Evolutionary conservation across 2,329 filamentous ascomycete genomes (phyloP), one percentile per base, ranked within the genome.

Genomic region (Neofusicoccum sp.): DNA sequence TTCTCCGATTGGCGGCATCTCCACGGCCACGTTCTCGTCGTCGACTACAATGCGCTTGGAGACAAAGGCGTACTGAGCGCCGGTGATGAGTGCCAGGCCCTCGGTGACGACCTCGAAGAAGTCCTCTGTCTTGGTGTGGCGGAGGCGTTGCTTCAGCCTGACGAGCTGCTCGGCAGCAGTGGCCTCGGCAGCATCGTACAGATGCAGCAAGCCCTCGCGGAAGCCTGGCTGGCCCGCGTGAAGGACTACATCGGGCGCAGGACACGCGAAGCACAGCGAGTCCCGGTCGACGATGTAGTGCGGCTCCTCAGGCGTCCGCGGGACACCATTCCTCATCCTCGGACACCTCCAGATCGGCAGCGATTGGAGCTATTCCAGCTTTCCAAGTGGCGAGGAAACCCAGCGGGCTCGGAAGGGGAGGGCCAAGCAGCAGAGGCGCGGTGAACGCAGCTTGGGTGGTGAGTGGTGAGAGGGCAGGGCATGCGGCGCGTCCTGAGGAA

Each of bases 41-140:
- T 87, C 83, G 31, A 83, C 81, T 61, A 87, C 75, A 47, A 88
- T 85, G 48, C 86, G 77, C 71, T 89, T 89, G 49, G 87, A 85
- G 44, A 90, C 85, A 69, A 91, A 91, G 29, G 83, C 84, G 76
- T 87, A 89, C 71, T 91, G 88, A 7, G 88, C 83, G 64, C 85
- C 84, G 64, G 84, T 80, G 39, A 91, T 84, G 50, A 80, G 79
- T 49, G 88, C 85, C 69, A 91, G 79, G 47, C 85, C 86, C 70
- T 89, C 84, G 76, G 89, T 85, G 63, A 90, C 77, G 28, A 83
- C 77, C 48, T 77, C 78, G 88, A 88, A 91, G 75, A 91, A 90
- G 56, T 83, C 79, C 64, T 87, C 83, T 2, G 80, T 82, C 56
- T 84, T 80, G 56, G 84, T 78, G 22, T 76, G 76, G 56, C 81